Percentiles rank a stretch among this genome's conserved stretches.
Conservation (phyloP, 108 stramenopile species). For the Cyclostephanos invisitatus region DNA sequence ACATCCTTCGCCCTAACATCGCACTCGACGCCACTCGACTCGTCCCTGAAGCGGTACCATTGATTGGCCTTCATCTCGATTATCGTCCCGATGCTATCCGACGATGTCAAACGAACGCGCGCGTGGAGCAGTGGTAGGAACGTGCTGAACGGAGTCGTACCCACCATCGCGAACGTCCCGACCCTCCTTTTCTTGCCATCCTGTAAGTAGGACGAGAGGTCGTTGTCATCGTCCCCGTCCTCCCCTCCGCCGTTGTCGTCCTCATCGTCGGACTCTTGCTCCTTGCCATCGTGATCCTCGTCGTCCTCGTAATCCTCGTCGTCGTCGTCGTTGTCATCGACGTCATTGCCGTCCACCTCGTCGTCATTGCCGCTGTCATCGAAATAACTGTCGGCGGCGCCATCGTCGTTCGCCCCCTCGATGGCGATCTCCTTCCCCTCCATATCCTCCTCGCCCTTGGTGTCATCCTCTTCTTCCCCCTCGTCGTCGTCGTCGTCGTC, state of each 20-base stretch:
- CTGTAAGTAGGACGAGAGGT: background rate
- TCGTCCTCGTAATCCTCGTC: background rate
- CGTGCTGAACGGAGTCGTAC: background rate
- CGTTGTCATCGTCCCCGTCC: background rate
- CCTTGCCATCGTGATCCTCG: background rate
- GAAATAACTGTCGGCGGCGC: background rate
- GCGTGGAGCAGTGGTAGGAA: too few species aligned
- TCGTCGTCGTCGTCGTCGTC: background rate
- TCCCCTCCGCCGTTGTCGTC: background rate
- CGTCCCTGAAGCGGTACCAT: background rate
- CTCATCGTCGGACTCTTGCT: background rate
- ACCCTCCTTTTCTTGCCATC: background rate
- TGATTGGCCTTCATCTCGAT: background rate
- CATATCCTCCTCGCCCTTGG: background rate
- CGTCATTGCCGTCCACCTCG: background rate
- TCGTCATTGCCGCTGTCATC: background rate
- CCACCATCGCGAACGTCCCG: background rate
- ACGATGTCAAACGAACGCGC: too few species aligned
- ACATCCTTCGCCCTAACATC: background rate
- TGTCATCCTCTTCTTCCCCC: background rate
- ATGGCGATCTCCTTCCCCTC: background rate
- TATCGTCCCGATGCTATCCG: background rate
- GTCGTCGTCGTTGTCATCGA: background rate
- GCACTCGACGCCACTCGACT: background rate
- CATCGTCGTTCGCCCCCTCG: background rate